phyloP scores from a whole-genome alignment of 78 protist species.

The Capsaspora owczarzaki region DNA sequence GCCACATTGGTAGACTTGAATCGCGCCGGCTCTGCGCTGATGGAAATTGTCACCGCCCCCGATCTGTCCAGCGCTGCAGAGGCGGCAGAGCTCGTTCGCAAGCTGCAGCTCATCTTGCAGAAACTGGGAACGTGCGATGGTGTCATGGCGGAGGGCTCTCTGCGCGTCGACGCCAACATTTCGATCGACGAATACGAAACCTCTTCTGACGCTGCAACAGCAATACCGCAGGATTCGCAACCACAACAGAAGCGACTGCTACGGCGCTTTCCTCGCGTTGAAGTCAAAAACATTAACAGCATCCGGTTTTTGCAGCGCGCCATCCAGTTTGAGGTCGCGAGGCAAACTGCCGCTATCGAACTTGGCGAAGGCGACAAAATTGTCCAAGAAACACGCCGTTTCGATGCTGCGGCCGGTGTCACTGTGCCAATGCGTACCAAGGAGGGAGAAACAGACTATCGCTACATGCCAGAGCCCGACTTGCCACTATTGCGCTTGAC shows the following conservation, averaged over 20 bases:
- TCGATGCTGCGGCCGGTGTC: background rate
- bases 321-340: constrained; percentile 36
- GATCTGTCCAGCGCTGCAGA: constrained; percentile 47
- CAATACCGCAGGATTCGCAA: too few species aligned
- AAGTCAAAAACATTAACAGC: constrained; percentile 71
- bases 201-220: too few species aligned
- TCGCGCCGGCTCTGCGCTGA: constrained; percentile 73
- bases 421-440: constrained; percentile 24
- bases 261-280: too few species aligned
- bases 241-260: too few species aligned
- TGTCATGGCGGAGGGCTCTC: constrained; percentile 69
- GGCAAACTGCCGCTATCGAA: constrained; percentile 50
- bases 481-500: background rate
- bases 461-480: constrained; percentile 42
- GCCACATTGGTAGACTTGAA: constrained; percentile 75
- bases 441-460: constrained; percentile 32
- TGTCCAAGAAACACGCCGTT: constrained; percentile 45
- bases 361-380: constrained; percentile 43
- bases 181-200: constrained; percentile 20
- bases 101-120: constrained; percentile 49
- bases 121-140: constrained; percentile 61
- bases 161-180: constrained; percentile 77
- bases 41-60: constrained; percentile 74
- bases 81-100: constrained; percentile 46
- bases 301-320: constrained; percentile 34